Evolutionary conservation across 2,329 filamentous ascomycete species (phyloP), one percentile per base, ranked within the genome.

Genomic region (Xylariaceae sp.): DNA sequence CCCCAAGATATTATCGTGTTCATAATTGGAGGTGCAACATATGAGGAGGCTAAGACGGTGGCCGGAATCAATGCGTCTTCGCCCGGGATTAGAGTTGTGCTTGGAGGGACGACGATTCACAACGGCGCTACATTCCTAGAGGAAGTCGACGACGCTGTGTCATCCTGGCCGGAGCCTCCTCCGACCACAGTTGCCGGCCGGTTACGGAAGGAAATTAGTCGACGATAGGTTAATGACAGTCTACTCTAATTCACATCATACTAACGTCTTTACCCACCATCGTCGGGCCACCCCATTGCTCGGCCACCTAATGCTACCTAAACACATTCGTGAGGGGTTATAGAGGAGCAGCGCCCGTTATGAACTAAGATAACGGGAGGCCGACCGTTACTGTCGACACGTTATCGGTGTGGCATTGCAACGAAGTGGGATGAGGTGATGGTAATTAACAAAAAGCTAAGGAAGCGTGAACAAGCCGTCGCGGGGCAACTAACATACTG

Each of bases 1-100:
- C 94, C 94, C 3, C 94, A 99, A 69, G 95, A 99, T 68, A 88
- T 99, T 39, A 83, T 99, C 41, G 83, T 99, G 7, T 99, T 99
- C 68, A 92, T 99, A 67, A 79, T 96, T 21, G 94, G 94, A 5
- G 94, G 94, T 2, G 85, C 87, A 16, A 99, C 94, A 0, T 99
- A 96, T 66, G 94, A 99, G 70, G 94, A 99, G 71, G 92, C 94
- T 5, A 96, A 96, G 75, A 91, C 90, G 79, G 84, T 97, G 37
- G 90, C 94, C n/a, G 85, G 92, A 62, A 85, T 99, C 55, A 99
- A 99, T 72, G 91, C 91, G 16, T 89, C 87, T 53, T 88, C 88
- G 10, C 92, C 92, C 0, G 94, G 94, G 0, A 80, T 97, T 9
- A 82, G 94, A 51, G 86, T 99, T 3, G 91, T 97, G 10, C 75